phyloP scores from a whole-genome alignment of 2,329 filamentous ascomycete species.

The Fusarium albidum region DNA sequence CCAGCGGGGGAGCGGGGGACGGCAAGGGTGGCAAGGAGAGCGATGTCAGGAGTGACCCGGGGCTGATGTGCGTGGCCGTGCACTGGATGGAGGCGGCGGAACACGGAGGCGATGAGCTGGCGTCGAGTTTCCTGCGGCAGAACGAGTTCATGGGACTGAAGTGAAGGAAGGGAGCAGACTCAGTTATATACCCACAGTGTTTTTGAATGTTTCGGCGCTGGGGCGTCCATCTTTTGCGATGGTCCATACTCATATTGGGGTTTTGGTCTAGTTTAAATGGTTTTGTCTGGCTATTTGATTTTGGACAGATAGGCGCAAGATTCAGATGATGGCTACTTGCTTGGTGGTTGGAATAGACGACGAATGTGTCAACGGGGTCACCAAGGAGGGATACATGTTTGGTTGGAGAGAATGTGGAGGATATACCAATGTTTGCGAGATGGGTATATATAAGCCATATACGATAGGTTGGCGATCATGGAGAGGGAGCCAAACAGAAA shows the following conservation, averaged over 20 bases:
- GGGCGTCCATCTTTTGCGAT: slow-evolving; percentile 20
- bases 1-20: slow-evolving; percentile 34
- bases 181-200: slow-evolving; percentile 39
- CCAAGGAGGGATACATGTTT: slow-evolving; percentile 10
- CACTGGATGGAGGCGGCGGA: slow-evolving; percentile 97
- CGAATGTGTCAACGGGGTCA: slow-evolving; percentile 23
- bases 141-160: slow-evolving; percentile 52
- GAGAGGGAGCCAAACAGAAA: slow-evolving; percentile 2
- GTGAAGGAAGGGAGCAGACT: slow-evolving; percentile 32
- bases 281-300: slow-evolving; percentile 16
- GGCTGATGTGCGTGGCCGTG: slow-evolving; percentile 90
- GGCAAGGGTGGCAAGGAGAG: slow-evolving; percentile 48
- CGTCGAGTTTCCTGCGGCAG: slow-evolving; percentile 82
- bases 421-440: slow-evolving; percentile 32
- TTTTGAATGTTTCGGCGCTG: slow-evolving; percentile 31
- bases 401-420: slow-evolving; percentile 28
- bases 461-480: slow-evolving; percentile 11
- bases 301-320: slow-evolving; percentile 19
- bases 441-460: slow-evolving; percentile 2
- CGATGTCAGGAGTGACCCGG: slow-evolving; percentile 76
- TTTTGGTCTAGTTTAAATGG: slow-evolving; percentile 6
- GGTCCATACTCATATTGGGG: background rate
- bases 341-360: slow-evolving; percentile 6
- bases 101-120: slow-evolving; percentile 84
- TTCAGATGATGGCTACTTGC: slow-evolving; percentile 6